Conservation (phyloP, 2,329 filamentous ascomycete species). For the Monilinia polystroma region DNA sequence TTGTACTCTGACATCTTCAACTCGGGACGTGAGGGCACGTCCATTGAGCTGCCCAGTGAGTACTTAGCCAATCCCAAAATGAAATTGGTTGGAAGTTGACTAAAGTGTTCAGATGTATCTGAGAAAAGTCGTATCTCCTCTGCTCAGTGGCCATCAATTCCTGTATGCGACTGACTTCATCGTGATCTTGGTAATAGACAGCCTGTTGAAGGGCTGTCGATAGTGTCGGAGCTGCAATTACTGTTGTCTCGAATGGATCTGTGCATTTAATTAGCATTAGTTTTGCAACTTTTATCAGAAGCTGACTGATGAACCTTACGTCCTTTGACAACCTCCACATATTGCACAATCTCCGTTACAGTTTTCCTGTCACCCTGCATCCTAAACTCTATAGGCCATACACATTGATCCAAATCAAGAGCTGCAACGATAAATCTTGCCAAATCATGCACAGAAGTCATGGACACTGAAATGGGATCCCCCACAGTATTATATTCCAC, state of each 20-base stretch:
- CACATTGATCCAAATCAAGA: constrained; percentile 57
- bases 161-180: constrained; percentile 55
- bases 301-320: constrained; percentile 41
- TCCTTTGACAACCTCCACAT: constrained; percentile 50
- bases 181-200: constrained; percentile 44
- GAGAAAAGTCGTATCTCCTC: constrained; percentile 63
- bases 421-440: constrained; percentile 70
- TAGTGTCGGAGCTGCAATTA: constrained; percentile 32
- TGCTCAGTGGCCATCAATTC: constrained; percentile 66
- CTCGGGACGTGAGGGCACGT: not conserved
- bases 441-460: constrained; percentile 70
- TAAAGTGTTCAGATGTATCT: constrained; percentile 58
- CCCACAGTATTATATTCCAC: constrained; percentile 54
- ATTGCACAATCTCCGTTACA: constrained; percentile 57
- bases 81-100: constrained; percentile 49
- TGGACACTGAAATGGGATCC: constrained; percentile 55
- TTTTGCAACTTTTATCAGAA: not conserved
- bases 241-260: constrained; percentile 29
- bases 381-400: constrained; percentile 67
- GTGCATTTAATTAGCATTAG: constrained; percentile 22
- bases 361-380: constrained; percentile 67
- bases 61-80: constrained; percentile 56
- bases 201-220: constrained; percentile 28
- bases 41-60: constrained; percentile 43
- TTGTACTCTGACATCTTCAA: not conserved